Conservation (phyloP, 805 yeast genomes). For the Myxozyma neotropica region DNA sequence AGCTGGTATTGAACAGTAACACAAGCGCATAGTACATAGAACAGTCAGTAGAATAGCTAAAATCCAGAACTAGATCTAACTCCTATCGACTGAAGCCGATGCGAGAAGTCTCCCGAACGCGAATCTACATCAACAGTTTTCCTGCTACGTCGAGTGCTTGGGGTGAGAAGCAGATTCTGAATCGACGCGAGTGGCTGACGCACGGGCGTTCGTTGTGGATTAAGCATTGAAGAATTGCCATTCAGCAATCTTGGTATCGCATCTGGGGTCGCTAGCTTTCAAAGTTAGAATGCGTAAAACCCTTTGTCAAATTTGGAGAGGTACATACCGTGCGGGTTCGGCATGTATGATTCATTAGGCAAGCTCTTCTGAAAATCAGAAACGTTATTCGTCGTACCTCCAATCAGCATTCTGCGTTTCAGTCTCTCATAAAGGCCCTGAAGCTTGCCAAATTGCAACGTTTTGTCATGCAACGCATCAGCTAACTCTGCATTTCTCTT, state of each 20-base stretch:
- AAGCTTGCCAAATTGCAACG: conserved; percentile 19
- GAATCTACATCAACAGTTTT: not conserved
- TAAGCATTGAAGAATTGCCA: not conserved
- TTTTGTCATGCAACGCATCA: conserved; percentile 12
- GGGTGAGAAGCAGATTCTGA: conserved; percentile 8
- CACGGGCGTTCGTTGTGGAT: not conserved
- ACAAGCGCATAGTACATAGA: too few species aligned
- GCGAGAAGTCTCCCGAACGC: not conserved
- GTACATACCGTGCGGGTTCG: not conserved
- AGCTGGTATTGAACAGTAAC: too few species aligned
- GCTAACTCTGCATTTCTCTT: conserved; percentile 11
- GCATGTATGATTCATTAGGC: not conserved
- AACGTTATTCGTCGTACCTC: not conserved
- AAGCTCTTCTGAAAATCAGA: not conserved
- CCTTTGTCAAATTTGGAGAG: not conserved
- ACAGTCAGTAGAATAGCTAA: not conserved
- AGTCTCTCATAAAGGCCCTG: conserved; percentile 23
- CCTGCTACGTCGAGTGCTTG: not conserved
- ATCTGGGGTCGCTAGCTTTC: not conserved
- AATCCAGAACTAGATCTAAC: not conserved
- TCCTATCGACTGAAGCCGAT: not conserved
- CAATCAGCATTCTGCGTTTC: conserved; percentile 14
- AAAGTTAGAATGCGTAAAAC: not conserved
- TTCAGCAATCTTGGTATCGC: too few species aligned
- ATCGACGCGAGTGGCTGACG: conserved; percentile 7